A percentile compares a stretch with the other conserved stretches of the same genome.
Conservation (phyloP, 305 asterid species). For the Andrographis paniculata region DNA sequence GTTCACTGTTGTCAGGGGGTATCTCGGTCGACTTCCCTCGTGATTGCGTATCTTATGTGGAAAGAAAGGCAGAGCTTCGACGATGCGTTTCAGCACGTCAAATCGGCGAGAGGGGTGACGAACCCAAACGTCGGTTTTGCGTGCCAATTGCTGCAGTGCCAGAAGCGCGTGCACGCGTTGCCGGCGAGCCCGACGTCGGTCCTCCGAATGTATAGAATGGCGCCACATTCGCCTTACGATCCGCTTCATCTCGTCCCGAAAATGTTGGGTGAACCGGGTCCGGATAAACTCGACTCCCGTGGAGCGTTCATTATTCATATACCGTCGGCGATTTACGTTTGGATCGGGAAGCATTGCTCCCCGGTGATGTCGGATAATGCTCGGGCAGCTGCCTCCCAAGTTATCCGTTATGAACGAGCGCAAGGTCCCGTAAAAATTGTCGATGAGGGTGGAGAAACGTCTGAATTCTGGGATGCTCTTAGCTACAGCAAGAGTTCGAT, state of each 20-base stretch:
- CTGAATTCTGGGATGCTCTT: constrained; percentile 63
- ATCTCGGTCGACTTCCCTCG: constrained; percentile 87
- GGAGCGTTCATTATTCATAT: constrained; percentile 82
- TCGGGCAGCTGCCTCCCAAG: constrained; percentile 59
- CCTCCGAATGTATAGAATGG: constrained; percentile 74
- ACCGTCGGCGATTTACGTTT: constrained; percentile 70
- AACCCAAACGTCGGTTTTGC: constrained; percentile 94
- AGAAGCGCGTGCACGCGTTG: constrained; percentile 80
- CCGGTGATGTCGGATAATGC: constrained; percentile 62
- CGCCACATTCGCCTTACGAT: constrained; percentile 87
- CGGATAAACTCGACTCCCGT: constrained; percentile 65
- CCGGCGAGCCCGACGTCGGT: constrained; percentile 85
- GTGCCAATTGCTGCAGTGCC: constrained; percentile 86
- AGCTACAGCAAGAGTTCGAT: constrained; percentile 24
- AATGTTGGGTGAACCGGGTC: constrained; percentile 55
- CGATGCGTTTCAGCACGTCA: constrained; percentile 86
- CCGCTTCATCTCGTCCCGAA: constrained; percentile 97
- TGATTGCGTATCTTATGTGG: constrained; percentile 98
- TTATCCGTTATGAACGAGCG: constrained; percentile 60
- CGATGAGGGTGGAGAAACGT: constrained; percentile 57
- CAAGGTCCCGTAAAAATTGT: constrained; percentile 46
- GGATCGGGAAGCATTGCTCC: constrained; percentile 66
- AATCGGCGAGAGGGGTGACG: constrained; percentile 80
- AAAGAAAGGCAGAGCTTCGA: constrained; percentile 71
- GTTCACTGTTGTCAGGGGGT: constrained; percentile 96